Conservation (phyloP, 306 rosid species). For the Cucurbita moschata region DNA sequence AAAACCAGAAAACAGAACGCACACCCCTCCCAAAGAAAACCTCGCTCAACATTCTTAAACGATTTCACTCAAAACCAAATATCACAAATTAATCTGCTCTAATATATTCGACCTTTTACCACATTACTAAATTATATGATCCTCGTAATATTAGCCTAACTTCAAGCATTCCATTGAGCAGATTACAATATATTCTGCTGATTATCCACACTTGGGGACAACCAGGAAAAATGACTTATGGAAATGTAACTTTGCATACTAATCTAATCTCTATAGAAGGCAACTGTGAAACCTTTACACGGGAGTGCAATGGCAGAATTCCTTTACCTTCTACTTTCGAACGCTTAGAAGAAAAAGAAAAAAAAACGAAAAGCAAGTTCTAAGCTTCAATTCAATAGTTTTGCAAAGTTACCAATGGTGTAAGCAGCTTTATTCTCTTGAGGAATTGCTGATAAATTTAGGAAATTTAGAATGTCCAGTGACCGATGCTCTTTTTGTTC, state of each 20-base stretch:
- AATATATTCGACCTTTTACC: background rate
- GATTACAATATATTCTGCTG: background rate
- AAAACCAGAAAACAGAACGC: background rate
- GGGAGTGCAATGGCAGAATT: background rate
- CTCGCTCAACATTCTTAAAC: background rate
- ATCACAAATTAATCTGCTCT: background rate
- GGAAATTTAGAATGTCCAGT: slow-evolving; percentile 65
- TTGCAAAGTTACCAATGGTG: slow-evolving; percentile 26
- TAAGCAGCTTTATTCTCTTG: slow-evolving; percentile 23
- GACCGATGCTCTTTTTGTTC: slow-evolving; percentile 46
- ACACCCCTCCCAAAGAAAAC: background rate
- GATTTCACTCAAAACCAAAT: background rate
- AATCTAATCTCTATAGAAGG: background rate
- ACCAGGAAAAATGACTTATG: background rate
- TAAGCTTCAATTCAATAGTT: background rate
- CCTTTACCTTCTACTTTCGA: background rate
- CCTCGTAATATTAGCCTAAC: background rate
- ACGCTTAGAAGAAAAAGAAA: background rate
- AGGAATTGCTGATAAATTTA: slow-evolving; percentile 43
- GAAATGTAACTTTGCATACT: background rate
- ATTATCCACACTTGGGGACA: background rate
- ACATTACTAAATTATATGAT: background rate
- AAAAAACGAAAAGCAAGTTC: background rate
- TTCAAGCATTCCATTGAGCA: background rate
- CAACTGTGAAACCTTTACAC: background rate